Conservation (phyloP, 805 yeast genomes). For the Ascoidea tarda region DNA sequence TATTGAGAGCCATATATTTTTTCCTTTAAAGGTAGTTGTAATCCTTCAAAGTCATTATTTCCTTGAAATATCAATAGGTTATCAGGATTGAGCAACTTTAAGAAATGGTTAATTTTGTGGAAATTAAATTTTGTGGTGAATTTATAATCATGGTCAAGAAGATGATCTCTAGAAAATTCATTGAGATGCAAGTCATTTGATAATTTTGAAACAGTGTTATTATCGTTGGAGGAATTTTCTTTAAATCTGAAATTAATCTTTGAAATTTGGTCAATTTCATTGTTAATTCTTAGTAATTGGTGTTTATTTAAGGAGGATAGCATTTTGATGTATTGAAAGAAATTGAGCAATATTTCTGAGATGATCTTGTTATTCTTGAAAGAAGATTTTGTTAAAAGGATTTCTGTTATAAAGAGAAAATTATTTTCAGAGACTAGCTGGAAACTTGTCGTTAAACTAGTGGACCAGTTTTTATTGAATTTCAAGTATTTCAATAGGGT, state of each 20-base stretch:
- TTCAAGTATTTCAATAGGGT: constrained; percentile 64
- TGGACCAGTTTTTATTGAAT: constrained; percentile 57
- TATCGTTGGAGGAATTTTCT: constrained; percentile 60
- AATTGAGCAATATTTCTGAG: constrained; percentile 38
- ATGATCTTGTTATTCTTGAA: constrained; percentile 53
- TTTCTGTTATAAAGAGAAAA: constrained; percentile 50
- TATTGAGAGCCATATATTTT: constrained; percentile 90
- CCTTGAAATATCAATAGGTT: constrained; percentile 49
- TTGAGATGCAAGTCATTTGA: constrained; percentile 40
- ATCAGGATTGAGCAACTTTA: constrained; percentile 32
- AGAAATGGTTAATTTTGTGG: constrained; percentile 32
- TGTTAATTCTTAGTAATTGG: constrained; percentile 48
- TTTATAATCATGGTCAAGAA: constrained; percentile 1
- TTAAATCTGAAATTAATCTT: constrained; percentile 61
- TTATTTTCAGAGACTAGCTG: constrained; percentile 52
- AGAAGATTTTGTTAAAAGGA: constrained; percentile 45
- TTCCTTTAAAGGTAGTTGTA: constrained; percentile 36
- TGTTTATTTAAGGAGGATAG: constrained; percentile 45
- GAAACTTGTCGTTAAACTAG: constrained; percentile 61
- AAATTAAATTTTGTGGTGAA: constrained; percentile 38
- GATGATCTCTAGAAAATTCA: constrained; percentile 1
- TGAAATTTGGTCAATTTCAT: constrained; percentile 62
- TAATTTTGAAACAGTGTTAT: constrained; percentile 51
- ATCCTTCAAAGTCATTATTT: constrained; percentile 35
- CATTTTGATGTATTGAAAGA: constrained; percentile 57